Percentiles rank a stretch among this genome's conserved stretches.
Conservation (phyloP, 73 alveolate species). For the Breviolum minutum region DNA sequence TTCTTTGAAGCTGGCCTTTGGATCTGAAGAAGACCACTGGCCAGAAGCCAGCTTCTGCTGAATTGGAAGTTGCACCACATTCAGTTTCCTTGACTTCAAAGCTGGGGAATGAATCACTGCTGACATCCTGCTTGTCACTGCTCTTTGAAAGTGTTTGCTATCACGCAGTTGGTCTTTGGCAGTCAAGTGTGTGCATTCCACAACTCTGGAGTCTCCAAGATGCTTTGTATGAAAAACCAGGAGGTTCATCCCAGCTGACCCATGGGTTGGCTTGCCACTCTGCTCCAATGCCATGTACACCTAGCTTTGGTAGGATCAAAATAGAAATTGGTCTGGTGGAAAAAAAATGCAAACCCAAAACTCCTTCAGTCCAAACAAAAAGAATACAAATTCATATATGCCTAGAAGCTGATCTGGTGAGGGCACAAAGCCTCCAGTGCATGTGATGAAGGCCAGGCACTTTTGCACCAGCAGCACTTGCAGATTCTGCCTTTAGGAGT, state of each 20-base stretch:
- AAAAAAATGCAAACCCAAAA: neutral
- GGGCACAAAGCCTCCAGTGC: neutral
- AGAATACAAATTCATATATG: neutral
- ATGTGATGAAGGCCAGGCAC: neutral
- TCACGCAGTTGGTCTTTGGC: neutral
- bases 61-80: neutral
- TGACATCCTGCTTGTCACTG: neutral
- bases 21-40: neutral
- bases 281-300: constrained; percentile 21
- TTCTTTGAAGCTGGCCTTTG: neutral
- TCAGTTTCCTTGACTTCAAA: neutral
- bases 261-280: neutral
- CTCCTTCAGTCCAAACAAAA: neutral
- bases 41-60: neutral
- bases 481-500: neutral
- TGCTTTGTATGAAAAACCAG: neutral
- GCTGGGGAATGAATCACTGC: constrained; percentile 21
- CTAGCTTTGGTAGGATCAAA: neutral
- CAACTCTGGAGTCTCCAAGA: neutral
- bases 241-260: neutral
- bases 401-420: neutral
- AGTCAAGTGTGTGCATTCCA: constrained; percentile 38
- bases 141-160: neutral
- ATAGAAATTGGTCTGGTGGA: neutral
- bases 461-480: neutral